Conservation (phyloP, 2,329 filamentous ascomycete genomes). For the Podosphaera leucotricha region DNA sequence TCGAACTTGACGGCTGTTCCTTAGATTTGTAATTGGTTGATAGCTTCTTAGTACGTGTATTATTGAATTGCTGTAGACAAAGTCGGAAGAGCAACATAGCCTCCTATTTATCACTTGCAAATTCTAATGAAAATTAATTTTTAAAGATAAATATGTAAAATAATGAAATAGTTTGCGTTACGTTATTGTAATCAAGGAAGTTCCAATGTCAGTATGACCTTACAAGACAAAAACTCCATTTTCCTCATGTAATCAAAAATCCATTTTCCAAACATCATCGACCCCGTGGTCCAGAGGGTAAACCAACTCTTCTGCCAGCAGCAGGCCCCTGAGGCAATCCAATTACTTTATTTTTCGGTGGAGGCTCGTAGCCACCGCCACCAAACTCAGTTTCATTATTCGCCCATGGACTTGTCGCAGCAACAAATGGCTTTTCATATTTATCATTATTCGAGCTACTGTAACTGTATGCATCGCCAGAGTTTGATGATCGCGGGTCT, state of each 20-base stretch:
- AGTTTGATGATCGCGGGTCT: conserved; percentile 4
- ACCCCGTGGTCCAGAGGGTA: conserved; percentile 11
- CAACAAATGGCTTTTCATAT: conserved; percentile 20
- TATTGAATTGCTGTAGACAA: background rate
- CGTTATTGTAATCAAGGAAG: background rate
- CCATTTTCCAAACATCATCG: conserved; percentile 4
- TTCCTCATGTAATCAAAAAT: background rate
- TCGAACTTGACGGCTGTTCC: too few species aligned
- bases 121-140: background rate
- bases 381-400: conserved; percentile 19
- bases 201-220: background rate
- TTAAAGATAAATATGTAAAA: background rate
- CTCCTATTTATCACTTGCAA: background rate
- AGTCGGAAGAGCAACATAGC: background rate
- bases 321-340: conserved; percentile 24
- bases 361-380: conserved; percentile 18
- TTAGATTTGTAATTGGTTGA: too few species aligned
- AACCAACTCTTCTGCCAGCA: conserved; percentile 7
- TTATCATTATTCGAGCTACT: conserved; percentile 3
- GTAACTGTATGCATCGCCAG: conserved; percentile 5
- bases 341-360: conserved; percentile 16
- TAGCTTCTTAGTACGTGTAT: too few species aligned
- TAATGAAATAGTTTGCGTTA: background rate
- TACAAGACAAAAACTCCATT: background rate
- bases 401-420: conserved; percentile 25